These are phyloP conservation scores for Yamadazyma endophytica DNA, from an alignment of 805 yeast genomes.

Conservation along the genomic window DNA sequence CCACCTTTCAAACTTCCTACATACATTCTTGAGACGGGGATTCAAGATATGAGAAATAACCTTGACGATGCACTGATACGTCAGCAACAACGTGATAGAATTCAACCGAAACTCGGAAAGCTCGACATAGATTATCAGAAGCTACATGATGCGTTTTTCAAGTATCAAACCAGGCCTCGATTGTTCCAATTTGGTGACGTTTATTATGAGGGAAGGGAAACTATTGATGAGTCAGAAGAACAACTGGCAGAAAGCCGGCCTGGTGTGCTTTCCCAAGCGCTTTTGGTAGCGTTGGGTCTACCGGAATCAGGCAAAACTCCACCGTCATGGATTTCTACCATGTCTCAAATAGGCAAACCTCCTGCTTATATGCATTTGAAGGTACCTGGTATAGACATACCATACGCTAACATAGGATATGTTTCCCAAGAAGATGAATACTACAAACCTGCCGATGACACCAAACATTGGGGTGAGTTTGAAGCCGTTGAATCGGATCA, in stretches of 20 bases:
- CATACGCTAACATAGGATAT: slow-evolving; percentile 35
- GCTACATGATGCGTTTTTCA: slow-evolving; percentile 82
- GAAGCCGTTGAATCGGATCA: slow-evolving; percentile 39
- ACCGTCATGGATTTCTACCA: slow-evolving; percentile 77
- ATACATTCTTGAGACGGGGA: slow-evolving; percentile 78
- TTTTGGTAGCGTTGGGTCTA: slow-evolving; percentile 69
- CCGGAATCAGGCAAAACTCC: slow-evolving; percentile 40
- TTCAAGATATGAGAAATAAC: slow-evolving; percentile 77
- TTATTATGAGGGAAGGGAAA: slow-evolving; percentile 72
- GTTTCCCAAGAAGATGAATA: slow-evolving; percentile 10
- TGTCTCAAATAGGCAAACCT: slow-evolving; percentile 74
- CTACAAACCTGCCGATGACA: slow-evolving; percentile 9
- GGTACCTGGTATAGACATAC: slow-evolving; percentile 45
- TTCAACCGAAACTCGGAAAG: slow-evolving; percentile 84
- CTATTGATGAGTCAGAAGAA: slow-evolving; percentile 34
- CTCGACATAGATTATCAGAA: slow-evolving; percentile 82
- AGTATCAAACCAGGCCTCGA: slow-evolving; percentile 69
- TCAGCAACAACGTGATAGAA: slow-evolving; percentile 74
- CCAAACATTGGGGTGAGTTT: slow-evolving; percentile 31
- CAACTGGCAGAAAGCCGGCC: slow-evolving; percentile 48
- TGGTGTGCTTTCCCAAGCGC: slow-evolving; percentile 58
- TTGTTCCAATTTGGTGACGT: slow-evolving; percentile 70
- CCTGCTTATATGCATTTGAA: slow-evolving; percentile 70
- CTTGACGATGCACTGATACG: slow-evolving; percentile 56
- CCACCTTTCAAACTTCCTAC: slow-evolving; percentile 75